These are phyloP conservation scores for Globisporangium splendens DNA, from an alignment of 352 stramenopile genomes.

Conservation along the genomic window DNA sequence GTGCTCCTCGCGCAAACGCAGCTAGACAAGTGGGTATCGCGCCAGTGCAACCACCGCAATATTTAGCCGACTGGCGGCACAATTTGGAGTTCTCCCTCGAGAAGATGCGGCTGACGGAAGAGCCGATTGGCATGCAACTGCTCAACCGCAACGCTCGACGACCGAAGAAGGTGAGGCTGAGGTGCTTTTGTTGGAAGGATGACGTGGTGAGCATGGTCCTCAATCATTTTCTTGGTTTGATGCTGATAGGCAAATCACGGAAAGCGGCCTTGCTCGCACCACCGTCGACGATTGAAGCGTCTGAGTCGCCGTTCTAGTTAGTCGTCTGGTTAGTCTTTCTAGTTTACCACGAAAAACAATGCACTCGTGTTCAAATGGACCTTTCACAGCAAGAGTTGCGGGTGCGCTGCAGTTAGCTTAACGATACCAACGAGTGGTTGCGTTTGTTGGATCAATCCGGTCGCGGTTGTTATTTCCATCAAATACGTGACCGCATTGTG, in stretches of 20 bases:
- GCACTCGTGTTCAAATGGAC: neutral
- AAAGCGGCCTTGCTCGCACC: constrained; percentile 51
- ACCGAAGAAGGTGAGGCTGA: constrained; percentile 35
- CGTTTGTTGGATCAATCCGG: no score
- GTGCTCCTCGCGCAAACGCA: neutral
- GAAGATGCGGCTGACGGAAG: constrained; percentile 40
- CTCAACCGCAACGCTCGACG: constrained; percentile 41
- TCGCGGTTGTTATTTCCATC: no score
- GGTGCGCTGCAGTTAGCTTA: no score
- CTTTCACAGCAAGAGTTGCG: no score
- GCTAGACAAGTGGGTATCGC: constrained; percentile 1
- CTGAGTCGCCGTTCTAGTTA: constrained; percentile 22
- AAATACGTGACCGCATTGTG: no score
- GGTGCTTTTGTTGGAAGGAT: neutral
- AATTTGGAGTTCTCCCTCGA: constrained; percentile 58
- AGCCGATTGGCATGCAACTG: constrained; percentile 35
- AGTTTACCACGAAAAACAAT: neutral
- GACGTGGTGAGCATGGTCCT: neutral
- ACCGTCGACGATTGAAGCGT: constrained; percentile 42
- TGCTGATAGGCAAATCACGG: constrained; percentile 35
- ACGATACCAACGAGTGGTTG: no score
- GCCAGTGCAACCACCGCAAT: constrained; percentile 27
- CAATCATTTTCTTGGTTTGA: neutral
- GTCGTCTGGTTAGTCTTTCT: neutral
- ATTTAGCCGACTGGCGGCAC: constrained; percentile 53